phyloP scores from a whole-genome alignment of 306 rosid genomes.

The Elaeagnus macrophylla region DNA sequence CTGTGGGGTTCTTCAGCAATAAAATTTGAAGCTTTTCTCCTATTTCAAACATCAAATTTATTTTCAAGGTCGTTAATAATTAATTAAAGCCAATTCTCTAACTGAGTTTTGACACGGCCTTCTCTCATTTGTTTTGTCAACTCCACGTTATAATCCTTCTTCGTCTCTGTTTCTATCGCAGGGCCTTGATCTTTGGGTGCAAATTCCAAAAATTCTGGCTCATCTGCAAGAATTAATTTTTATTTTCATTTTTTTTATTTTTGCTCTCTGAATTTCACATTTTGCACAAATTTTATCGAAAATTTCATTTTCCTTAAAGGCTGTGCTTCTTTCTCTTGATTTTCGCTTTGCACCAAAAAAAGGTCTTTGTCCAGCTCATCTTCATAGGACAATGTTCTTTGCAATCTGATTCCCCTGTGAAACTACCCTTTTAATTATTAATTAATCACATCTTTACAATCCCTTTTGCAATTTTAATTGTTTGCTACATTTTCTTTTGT shows the following conservation, averaged over 20 bases:
- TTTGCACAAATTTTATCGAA: not conserved
- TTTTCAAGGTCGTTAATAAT: too few relatives aligned
- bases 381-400: constrained; percentile 11
- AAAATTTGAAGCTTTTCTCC: not conserved
- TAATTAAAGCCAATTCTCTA: constrained; percentile 11
- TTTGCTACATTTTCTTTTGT: not conserved
- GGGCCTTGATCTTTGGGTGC: not conserved
- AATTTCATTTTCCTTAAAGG: not conserved
- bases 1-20: not conserved
- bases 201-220: not conserved
- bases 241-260: not conserved
- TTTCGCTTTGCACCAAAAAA: not conserved
- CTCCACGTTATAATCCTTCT: not conserved
- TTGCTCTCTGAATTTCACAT: not conserved
- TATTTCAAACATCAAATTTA: too few relatives aligned
- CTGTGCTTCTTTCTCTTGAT: not conserved
- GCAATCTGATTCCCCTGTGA: not conserved
- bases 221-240: not conserved
- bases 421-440: not conserved
- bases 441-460: not conserved
- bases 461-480: not conserved
- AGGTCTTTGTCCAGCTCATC: constrained; percentile 6
- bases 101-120: constrained; percentile 8
- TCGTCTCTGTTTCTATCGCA: not conserved
- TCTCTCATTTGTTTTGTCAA: not conserved